Evolutionary conservation across 768 basidiomycete genomes (phyloP), one percentile per base, ranked within the genome.

Genomic region (Polyporus arcularius): DNA sequence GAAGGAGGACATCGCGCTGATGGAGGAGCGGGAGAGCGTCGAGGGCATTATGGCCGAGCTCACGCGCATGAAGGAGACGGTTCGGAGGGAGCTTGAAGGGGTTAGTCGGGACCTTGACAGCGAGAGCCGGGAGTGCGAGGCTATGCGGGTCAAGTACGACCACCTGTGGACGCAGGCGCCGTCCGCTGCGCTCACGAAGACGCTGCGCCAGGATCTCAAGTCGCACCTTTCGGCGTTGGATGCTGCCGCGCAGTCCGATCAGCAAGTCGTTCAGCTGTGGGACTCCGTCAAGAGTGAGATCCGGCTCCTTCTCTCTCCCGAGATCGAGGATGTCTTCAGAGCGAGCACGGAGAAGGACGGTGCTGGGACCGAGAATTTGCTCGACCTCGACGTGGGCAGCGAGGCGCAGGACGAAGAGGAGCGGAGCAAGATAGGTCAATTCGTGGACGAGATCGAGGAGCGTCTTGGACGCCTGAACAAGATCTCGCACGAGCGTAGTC

Each of bases 151-250:
- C 68, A 90, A 90, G 73, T 96, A 93, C 72, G 89, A 89, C 32
- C 88, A 94, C 65, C 72, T 84, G 31, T 98, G 93, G 89, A 87
- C 89, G 8, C 96, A 97, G 73, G 82, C 84, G 9, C 96, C 96
- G 0, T 89, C 89, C 4, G 87, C 92, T 0, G 80, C 83, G 1
- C 74, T 87, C 59, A 90, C 89, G 46, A 89, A 90, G 71, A 74
- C 79, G 6, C 72, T 90, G 57, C 80, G 95, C 14, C 85, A 85
- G 62, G 94, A 95, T 70, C 74, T 98, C 56, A 94, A 94, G 72
- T 80, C 85, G 10, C 91, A 94, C 65, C 72, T 84, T 21, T 77
- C 76, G 15, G 84, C 90, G 0, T 77, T 96, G 41, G 87, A 90
- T 10, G 87, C 91, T 1, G 96, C 96, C 0, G 82, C 83, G 1